These are phyloP conservation scores for Zalaria sp. DNA, from an alignment of 2,329 filamentous ascomycete genomes.

Conservation along the genomic window DNA sequence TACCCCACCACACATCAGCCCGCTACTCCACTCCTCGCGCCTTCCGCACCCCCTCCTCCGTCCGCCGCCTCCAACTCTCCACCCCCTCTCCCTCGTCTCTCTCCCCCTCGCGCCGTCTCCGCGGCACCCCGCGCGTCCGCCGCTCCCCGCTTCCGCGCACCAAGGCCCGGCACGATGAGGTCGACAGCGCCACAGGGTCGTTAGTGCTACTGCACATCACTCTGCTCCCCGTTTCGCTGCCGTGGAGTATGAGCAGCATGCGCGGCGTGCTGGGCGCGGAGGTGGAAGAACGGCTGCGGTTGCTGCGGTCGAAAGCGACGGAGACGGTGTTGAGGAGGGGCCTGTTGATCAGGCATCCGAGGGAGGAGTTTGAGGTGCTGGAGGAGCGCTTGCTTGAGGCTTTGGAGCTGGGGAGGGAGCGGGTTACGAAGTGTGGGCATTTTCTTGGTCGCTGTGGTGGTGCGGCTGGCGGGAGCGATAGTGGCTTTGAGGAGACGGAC, in stretches of 20 bases:
- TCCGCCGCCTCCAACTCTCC: conserved; percentile 46
- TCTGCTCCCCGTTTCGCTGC: conserved; percentile 54
- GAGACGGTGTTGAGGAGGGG: conserved; percentile 60
- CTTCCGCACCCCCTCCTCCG: conserved; percentile 56
- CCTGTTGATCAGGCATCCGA: conserved; percentile 64
- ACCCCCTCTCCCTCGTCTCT: conserved; percentile 38
- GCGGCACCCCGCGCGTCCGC: conserved; percentile 19
- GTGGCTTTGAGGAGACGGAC: conserved; percentile 10
- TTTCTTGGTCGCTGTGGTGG: conserved; percentile 44
- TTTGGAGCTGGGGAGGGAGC: conserved; percentile 54
- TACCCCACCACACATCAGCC: conserved; percentile 35
- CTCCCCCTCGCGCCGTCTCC: conserved; percentile 5
- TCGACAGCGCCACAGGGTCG: conserved; percentile 24
- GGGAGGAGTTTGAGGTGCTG: conserved; percentile 65
- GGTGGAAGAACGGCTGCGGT: conserved; percentile 32
- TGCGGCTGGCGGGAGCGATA: conserved; percentile 7
- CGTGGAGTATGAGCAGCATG: conserved; percentile 39
- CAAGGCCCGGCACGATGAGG: conserved; percentile 1
- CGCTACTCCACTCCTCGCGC: conserved; percentile 43
- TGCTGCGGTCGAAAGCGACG: conserved; percentile 55
- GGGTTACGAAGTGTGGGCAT: conserved; percentile 63
- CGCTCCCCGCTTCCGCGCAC: background rate
- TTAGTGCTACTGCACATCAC: conserved; percentile 68
- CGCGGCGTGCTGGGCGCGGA: conserved; percentile 39
- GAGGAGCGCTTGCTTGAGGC: conserved; percentile 66